Conservation (phyloP, 768 basidiomycete species). For the Boletus vinaceobasis region DNA sequence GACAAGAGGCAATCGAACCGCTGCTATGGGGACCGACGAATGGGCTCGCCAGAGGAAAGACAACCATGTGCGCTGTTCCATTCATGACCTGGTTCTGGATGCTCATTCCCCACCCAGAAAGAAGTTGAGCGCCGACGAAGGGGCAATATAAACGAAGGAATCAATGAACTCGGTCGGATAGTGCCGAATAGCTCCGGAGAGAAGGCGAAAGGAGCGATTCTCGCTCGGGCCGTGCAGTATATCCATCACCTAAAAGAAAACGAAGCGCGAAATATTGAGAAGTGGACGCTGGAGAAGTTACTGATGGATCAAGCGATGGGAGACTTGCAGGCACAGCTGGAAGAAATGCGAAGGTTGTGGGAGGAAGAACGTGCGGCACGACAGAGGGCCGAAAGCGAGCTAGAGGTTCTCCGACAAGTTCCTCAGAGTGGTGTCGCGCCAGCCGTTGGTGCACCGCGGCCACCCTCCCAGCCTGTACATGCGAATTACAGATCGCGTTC, state of each 20-base stretch:
- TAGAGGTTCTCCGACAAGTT: conserved; percentile 50
- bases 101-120: conserved; percentile 59
- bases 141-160: conserved; percentile 95
- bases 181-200: conserved; percentile 86
- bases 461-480: conserved; percentile 15
- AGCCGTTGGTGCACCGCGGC: conserved; percentile 8
- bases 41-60: conserved; percentile 80
- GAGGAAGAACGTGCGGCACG: conserved; percentile 69
- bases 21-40: conserved; percentile 70
- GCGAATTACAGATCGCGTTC: conserved; percentile 21
- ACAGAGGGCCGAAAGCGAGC: conserved; percentile 60
- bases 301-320: conserved; percentile 93
- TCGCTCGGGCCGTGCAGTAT: conserved; percentile 85
- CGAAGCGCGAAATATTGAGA: conserved; percentile 86
- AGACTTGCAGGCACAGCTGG: conserved; percentile 77
- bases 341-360: conserved; percentile 78
- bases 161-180: conserved; percentile 85
- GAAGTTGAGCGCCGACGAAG: conserved; percentile 94
- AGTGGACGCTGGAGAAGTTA: conserved; percentile 90
- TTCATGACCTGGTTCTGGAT: neutral
- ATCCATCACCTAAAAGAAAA: conserved; percentile 90
- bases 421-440: conserved; percentile 13
- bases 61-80: conserved; percentile 60
- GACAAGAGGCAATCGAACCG: conserved; percentile 49
- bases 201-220: conserved; percentile 86